Evolutionary conservation across 2,329 filamentous ascomycete species (phyloP).

Genomic region (Arthrobotrys entomopaga): DNA sequence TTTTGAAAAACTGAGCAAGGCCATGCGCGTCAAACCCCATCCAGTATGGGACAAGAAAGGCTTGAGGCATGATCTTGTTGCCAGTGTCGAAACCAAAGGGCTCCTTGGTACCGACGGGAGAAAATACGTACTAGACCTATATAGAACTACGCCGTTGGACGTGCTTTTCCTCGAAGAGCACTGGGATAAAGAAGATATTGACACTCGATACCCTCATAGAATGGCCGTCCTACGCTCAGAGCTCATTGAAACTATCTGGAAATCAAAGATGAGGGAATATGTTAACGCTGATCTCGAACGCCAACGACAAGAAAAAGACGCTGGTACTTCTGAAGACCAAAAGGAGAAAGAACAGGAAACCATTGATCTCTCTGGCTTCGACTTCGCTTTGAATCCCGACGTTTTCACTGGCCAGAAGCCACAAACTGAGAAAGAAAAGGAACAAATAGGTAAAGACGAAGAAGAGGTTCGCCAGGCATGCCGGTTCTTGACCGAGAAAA

Average conservation of each 20-base stretch:
- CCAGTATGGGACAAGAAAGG: constrained; percentile 97
- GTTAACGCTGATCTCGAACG: constrained; percentile 80
- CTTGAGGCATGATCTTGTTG: constrained; percentile 88
- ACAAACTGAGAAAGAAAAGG: constrained; percentile 89
- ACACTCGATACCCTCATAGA: constrained; percentile 80
- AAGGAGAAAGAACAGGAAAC: constrained; percentile 62
- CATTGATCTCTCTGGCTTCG: constrained; percentile 85
- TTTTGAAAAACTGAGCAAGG: constrained; percentile 90
- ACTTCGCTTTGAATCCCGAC: constrained; percentile 90
- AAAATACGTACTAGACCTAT: constrained; percentile 97
- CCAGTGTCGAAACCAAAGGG: constrained; percentile 97
- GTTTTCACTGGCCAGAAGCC: constrained; percentile 92
- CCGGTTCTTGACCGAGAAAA: constrained; percentile 76
- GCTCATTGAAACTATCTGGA: constrained; percentile 85
- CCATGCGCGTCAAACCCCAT: constrained; percentile 91
- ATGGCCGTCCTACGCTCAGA: constrained; percentile 95
- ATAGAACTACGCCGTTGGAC: constrained; percentile 92
- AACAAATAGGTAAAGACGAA: constrained; percentile 83
- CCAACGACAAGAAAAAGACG: constrained; percentile 64
- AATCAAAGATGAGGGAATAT: constrained; percentile 87
- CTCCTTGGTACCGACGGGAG: constrained; percentile 95
- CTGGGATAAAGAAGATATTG: constrained; percentile 63
- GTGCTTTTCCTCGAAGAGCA: constrained; percentile 88
- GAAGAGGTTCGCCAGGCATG: constrained; percentile 86
- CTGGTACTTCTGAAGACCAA: constrained; percentile 58